Percentiles rank a stretch among this genome's conserved stretches.
phyloP scores from a whole-genome alignment of 2,329 filamentous ascomycete species.

The Nemania sp. region DNA sequence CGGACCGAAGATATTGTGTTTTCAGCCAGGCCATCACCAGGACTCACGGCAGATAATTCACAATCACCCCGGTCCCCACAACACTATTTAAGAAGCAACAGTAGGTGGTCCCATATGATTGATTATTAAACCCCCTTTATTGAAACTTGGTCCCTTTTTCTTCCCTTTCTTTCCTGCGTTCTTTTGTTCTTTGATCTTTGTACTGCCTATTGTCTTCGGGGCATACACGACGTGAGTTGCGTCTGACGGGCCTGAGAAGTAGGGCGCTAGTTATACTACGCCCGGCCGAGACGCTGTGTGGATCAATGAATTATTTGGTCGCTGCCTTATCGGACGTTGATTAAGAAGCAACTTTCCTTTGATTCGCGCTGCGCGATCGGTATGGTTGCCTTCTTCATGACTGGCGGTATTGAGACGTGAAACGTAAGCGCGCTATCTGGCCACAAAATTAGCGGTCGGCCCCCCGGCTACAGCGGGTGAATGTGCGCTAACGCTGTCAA shows the following conservation, averaged over 20 bases:
- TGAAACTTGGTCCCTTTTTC: not conserved
- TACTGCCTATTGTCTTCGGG: not conserved
- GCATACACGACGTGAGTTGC: not conserved
- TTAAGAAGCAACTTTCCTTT: too few species aligned
- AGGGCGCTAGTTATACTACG: not conserved
- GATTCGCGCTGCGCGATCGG: too few species aligned
- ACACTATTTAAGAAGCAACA: conserved; percentile 29
- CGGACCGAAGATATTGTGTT: conserved; percentile 43
- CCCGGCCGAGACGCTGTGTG: not conserved
- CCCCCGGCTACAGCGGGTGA: conserved; percentile 8
- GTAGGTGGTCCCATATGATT: conserved; percentile 24
- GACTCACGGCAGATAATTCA: conserved; percentile 22
- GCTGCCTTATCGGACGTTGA: too few species aligned
- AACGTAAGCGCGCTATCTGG: conserved; percentile 16
- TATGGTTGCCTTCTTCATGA: too few species aligned
- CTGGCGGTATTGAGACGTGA: not conserved
- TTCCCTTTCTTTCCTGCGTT: not conserved
- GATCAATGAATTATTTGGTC: not conserved
- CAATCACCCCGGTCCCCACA: conserved; percentile 21
- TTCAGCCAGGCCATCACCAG: conserved; percentile 42
- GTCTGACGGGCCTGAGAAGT: not conserved
- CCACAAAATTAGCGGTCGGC: conserved; percentile 16
- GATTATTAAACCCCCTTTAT: not conserved
- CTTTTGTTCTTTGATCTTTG: too few species aligned
- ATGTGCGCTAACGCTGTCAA: conserved; percentile 27